Evolutionary conservation across 1,284 basidiomycete species (phyloP).

Genomic region (Chalciporus sp.): DNA sequence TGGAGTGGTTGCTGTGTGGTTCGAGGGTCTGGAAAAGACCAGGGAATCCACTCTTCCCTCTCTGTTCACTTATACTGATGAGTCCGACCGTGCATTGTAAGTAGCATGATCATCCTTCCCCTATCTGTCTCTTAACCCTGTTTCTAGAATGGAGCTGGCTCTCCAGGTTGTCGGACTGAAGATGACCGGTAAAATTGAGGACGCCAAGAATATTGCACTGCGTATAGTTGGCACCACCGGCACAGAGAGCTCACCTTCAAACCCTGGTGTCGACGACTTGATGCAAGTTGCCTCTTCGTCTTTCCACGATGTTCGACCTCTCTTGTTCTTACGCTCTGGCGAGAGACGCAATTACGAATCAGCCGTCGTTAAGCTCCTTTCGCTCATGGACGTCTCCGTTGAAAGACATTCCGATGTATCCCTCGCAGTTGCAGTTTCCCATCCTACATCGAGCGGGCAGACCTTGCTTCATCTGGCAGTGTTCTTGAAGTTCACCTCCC

Average conservation of each 20-base stretch:
- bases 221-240: conserved; percentile 73
- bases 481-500: conserved; percentile 76
- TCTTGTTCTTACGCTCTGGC: conserved; percentile 53
- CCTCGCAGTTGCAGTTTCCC: conserved; percentile 56
- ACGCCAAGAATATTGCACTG: conserved; percentile 89
- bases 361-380: conserved; percentile 79
- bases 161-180: conserved; percentile 93
- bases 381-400: conserved; percentile 64
- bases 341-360: conserved; percentile 72
- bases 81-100: conserved; percentile 84
- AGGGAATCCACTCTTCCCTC: conserved; percentile 58
- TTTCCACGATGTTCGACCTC: conserved; percentile 52
- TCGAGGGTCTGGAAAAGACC: conserved; percentile 69
- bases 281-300: conserved; percentile 55
- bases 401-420: conserved; percentile 44
- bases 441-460: conserved; percentile 70
- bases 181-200: conserved; percentile 95
- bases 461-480: conserved; percentile 88
- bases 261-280: conserved; percentile 41
- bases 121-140: conserved; percentile 20
- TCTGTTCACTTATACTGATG: conserved; percentile 89
- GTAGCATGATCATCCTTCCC: conserved; percentile 35
- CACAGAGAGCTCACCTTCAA: conserved; percentile 43
- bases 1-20: conserved; percentile 91
- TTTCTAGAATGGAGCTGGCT: conserved; percentile 86